Evolutionary conservation across 2,329 filamentous ascomycete genomes (phyloP), one percentile per base, ranked within the genome.

Genomic region (Aspergillus fructus): DNA sequence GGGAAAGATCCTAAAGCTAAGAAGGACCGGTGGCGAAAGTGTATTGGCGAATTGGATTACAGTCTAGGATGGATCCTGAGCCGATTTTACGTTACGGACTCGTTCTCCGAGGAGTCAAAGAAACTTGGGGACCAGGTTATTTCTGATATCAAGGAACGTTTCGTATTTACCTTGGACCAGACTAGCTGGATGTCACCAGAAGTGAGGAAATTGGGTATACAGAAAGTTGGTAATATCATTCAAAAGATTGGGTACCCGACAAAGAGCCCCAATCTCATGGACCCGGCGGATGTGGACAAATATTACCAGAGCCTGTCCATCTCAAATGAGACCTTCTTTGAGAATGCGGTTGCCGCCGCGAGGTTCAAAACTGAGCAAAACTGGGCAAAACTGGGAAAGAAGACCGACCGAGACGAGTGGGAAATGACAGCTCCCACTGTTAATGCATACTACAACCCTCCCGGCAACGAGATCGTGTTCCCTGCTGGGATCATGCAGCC

Each of bases 201-300:
- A 45, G 84, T 87, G 19, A 81, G 82, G 45, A 76, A 82, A 53
- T 76, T 85, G 6, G 85, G 85, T 2, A 83, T 85, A 43, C 76
- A 85, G 53, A 90, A 89, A 68, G 82, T 89, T 2, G 78, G 85
- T 61, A 85, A 87, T 56, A 89, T 90, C 61, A 75, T 83, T 17
- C 85, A 88, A 62, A 89, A 89, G 68, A 86, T 90, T 53, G 87
- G 86, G 1, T 89, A 88, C 65, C 86, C 86, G 1, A 85, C 82
- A 2, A 81, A 81, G 64, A 83, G 80, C 57, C 87, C 87, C 2
- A 78, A 89, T 59, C 81, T 89, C 39, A 79, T 83, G 70, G 78
- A 89, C 58, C 81, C 87, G 0, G 70, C 75, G 8, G 79, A 75
- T 6, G 75, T 90, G 2, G 73, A 80, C 15, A 68, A 80, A 1